Percentiles rank a stretch among this genome's conserved stretches.
Evolutionary conservation across 1,284 basidiomycete species (phyloP).

Genomic region (Coniophora puteana): DNA sequence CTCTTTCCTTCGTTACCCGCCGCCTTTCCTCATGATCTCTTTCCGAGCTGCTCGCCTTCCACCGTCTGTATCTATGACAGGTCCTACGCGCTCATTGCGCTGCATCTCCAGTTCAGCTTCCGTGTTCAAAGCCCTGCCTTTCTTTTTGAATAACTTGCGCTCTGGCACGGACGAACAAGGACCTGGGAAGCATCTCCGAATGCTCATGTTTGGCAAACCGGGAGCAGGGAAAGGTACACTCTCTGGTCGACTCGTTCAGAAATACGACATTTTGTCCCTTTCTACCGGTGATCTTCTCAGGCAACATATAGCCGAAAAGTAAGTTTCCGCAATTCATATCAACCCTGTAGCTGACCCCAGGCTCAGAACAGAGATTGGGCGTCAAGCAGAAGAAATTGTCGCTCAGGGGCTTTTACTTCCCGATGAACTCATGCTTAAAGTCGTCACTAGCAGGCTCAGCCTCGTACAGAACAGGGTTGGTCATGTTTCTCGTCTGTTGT

Average conservation of each 20-base stretch:
- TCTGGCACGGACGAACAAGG: slow-evolving; percentile 30
- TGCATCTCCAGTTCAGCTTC: slow-evolving; percentile 37
- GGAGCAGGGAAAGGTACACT: slow-evolving; percentile 81
- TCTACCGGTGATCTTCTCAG: slow-evolving; percentile 81
- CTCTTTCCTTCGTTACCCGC: not conserved
- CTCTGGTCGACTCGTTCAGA: slow-evolving; percentile 64
- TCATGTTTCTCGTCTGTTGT: not conserved
- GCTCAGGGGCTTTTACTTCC: slow-evolving; percentile 72
- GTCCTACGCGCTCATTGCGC: slow-evolving; percentile 16
- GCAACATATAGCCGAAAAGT: slow-evolving; percentile 72
- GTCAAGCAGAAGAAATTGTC: slow-evolving; percentile 71
- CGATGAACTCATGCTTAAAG: slow-evolving; percentile 74
- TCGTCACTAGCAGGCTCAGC: slow-evolving; percentile 71
- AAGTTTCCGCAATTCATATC: slow-evolving; percentile 3
- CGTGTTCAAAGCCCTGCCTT: slow-evolving; percentile 44
- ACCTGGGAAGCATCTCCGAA: slow-evolving; percentile 49
- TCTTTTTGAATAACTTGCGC: slow-evolving; percentile 44
- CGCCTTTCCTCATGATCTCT: slow-evolving; percentile 14
- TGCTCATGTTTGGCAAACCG: slow-evolving; percentile 83
- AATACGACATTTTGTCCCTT: slow-evolving; percentile 72
- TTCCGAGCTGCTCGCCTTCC: slow-evolving; percentile 13
- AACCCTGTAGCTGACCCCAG: not conserved
- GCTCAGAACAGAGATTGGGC: slow-evolving; percentile 63
- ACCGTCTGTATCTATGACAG: slow-evolving; percentile 11
- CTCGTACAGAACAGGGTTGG: slow-evolving; percentile 60